Percentiles rank a stretch among this genome's conserved stretches.
phyloP scores from a whole-genome alignment of 2,329 filamentous ascomycete genomes.

The Ophiognomonia clavigignenti-juglandacearum region DNA sequence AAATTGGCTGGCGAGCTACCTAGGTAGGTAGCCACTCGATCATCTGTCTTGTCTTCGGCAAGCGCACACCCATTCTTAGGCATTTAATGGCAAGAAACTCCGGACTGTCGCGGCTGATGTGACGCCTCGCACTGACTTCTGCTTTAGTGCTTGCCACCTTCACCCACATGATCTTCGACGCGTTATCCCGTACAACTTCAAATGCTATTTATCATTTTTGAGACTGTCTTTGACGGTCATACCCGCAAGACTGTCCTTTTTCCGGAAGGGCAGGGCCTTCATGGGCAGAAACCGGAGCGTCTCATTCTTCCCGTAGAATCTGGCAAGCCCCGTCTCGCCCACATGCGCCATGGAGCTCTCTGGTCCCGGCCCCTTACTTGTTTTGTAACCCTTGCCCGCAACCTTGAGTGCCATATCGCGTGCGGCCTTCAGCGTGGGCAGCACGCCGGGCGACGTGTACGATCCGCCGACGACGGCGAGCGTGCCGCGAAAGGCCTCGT shows the following conservation, averaged over 20 bases:
- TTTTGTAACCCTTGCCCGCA: slow-evolving; percentile 20
- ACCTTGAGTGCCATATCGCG: slow-evolving; percentile 37
- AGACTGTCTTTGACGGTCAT: too few relatives aligned
- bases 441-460: slow-evolving; percentile 47
- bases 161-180: too few relatives aligned
- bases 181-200: not conserved
- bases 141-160: too few relatives aligned
- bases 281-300: slow-evolving; percentile 2
- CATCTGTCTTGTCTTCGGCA: too few relatives aligned
- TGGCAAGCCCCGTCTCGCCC: slow-evolving; percentile 29
- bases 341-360: slow-evolving; percentile 16
- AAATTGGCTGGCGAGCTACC: too few relatives aligned
- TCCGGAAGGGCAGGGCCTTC: slow-evolving; percentile 4
- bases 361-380: not conserved
- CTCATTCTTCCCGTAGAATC: slow-evolving; percentile 20
- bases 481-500: slow-evolving; percentile 51
- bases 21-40: too few relatives aligned
- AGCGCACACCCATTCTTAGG: too few relatives aligned
- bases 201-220: not conserved
- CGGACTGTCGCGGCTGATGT: too few relatives aligned
- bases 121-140: too few relatives aligned
- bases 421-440: slow-evolving; percentile 47
- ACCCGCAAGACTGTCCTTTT: too few relatives aligned
- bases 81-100: too few relatives aligned
- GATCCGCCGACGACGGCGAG: slow-evolving; percentile 60